Evolutionary conservation across 192 early-diverging fungal species (phyloP), one percentile per base, ranked within the genome.

Genomic region (Thamnidium elegans): DNA sequence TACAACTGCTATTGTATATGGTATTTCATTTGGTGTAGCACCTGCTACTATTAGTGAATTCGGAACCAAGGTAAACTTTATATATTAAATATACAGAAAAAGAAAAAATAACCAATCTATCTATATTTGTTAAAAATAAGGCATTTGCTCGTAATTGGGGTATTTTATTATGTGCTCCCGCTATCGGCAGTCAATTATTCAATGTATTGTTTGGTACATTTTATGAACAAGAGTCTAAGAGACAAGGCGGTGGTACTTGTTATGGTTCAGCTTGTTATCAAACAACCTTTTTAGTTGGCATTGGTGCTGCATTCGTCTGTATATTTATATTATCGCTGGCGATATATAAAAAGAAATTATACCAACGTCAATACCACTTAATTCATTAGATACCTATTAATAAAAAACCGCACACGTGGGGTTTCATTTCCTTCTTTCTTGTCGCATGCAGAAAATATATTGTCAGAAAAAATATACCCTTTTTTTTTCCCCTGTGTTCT

Each of bases 111-210:
- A 26, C 26, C 3, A 26, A 26, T 26, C 26, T 26, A 26, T 26
- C 26, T 26, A 26, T 26, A 55, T 54, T 17, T 21, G 11, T 7
- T 17, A 1, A 31, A 64, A n/a, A n/a, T n/a, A n/a, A 70, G 68
- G 34, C 62, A 17, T 70, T 70, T 56, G 68, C 60, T 30, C 68
- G 62, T 13, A 70, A 64, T 20, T 70, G 68, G 68, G 68, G 62
- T 23, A 60, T 62, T 55, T 23, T 70, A 30, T 42, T 70, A 34
- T 70, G 39, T 58, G 62, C 69, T 31, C 69, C 69, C 30, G 69
- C 62, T 7, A 58, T 70, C 44, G 69, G 69, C 21, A 64, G 55
- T 20, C 69, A 70, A 32, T 10, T 60, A 17, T 70, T 70, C 42
- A 70, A 64, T 53, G 15, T 70, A 9, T 26, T 70, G n/a, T 70